A percentile compares a stretch with the other conserved stretches of the same genome.
These are phyloP conservation scores for Globisporangium sylvaticum DNA, from an alignment of 352 stramenopile species.

Conservation along the genomic window DNA sequence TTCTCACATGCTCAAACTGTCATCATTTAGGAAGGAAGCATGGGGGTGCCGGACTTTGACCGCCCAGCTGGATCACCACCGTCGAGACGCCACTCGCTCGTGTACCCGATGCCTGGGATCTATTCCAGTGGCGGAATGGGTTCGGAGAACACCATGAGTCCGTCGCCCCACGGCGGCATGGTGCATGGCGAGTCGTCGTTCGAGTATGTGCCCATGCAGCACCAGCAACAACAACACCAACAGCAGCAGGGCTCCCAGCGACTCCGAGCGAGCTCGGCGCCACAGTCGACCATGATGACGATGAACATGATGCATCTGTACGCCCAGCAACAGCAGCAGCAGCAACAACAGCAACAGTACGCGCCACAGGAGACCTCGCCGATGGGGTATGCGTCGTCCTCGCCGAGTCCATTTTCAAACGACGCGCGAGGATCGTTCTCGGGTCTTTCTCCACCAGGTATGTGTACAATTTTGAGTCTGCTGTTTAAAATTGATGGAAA, in stretches of 20 bases:
- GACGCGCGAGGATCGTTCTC: constrained; percentile 14
- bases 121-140: constrained; percentile 24
- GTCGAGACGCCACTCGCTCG: constrained; percentile 40
- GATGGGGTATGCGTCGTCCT: constrained; percentile 8
- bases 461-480: background rate
- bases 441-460: constrained; percentile 16
- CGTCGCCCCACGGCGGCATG: constrained; percentile 2
- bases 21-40: background rate
- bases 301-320: constrained; percentile 27
- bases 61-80: constrained; percentile 23
- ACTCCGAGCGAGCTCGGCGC: constrained; percentile 7
- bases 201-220: constrained; percentile 46
- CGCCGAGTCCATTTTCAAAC: constrained; percentile 8
- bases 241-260: background rate
- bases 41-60: constrained; percentile 42
- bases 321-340: constrained; percentile 6
- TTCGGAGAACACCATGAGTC: constrained; percentile 13
- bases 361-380: constrained; percentile 7
- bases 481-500: background rate
- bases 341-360: constrained; percentile 4
- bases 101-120: constrained; percentile 35
- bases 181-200: constrained; percentile 32
- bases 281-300: constrained; percentile 5
- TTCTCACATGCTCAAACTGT: background rate
- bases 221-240: constrained; percentile 22